Evolutionary conservation across 75 land plant species (phyloP), one percentile per base, ranked within the genome.

Genomic region (Adiantum capillusveneris): DNA sequence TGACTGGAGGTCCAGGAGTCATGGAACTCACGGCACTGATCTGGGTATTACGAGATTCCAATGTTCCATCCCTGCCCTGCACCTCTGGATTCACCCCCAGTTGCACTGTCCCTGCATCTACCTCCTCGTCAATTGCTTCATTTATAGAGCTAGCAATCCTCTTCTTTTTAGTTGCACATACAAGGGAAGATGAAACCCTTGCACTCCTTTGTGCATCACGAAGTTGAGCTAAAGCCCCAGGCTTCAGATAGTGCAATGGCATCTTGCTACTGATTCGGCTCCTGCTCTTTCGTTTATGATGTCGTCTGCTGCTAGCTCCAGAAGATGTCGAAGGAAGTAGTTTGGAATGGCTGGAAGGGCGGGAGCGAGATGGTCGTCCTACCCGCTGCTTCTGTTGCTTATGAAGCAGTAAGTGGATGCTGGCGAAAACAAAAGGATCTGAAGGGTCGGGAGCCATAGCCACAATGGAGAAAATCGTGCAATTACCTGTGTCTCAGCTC

Each of bases 141-240:
- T 53, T 14, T 1, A 3, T 7, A 26, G 24, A 1, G 55, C 55
- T 6, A 2, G 37, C 37, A 34, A 79, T 72, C 66, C 80, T 64
- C 71, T 73, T 82, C 57, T 75, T 77, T 17, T 79, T 63, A 53
- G 73, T 76, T n/a, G 69, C 71, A 71, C 77, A 81, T 19, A 65
- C 58, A 37, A 60, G 63, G n/a, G 76, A 54, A 0, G 13, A 22
- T 24, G 25, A 22, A 26, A 53, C 27, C 22, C 67, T 51, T 13
- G 61, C 64, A 16, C 69, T 31, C 17, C 62, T 73, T 56, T 69
- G 74, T 50, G 56, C 68, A 50, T 76, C 65, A 9, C 90, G 73
- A 21, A 79, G 54, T 62, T 77, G 83, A n/a, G 87, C 86, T 27
- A 86, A 73, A 11, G 83, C 76, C 17, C 90, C 86, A 3, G 86